These are phyloP conservation scores for Chara braunii DNA, from an alignment of 139 green algal species.

Conservation along the genomic window DNA sequence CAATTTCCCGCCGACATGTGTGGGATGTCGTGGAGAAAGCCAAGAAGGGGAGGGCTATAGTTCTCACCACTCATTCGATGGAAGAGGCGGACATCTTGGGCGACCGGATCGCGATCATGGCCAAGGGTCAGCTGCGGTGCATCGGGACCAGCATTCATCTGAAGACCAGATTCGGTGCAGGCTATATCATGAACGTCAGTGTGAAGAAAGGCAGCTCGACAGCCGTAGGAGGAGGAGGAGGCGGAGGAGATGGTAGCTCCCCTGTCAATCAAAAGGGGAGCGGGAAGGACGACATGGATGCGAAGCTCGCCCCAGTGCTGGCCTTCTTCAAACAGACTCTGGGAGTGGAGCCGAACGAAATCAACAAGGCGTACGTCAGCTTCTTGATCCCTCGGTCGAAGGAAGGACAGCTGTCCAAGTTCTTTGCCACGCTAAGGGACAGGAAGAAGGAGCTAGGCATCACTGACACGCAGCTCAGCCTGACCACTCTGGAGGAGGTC, in stretches of 20 bases:
- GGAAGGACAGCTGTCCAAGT: constrained; percentile 15
- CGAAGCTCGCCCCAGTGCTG: constrained; percentile 12
- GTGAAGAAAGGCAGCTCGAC: not conserved
- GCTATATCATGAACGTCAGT: constrained; percentile 29
- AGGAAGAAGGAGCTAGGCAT: constrained; percentile 17
- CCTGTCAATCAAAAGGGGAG: too few relatives aligned
- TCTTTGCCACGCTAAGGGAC: constrained; percentile 25
- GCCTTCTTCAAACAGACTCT: constrained; percentile 33
- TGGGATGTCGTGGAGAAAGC: constrained; percentile 32
- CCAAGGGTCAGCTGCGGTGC: constrained; percentile 30
- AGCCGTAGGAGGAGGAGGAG: not conserved
- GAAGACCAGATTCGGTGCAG: constrained; percentile 42
- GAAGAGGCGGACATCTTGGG: constrained; percentile 54
- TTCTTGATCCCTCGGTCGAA: constrained; percentile 21
- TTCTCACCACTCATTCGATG: constrained; percentile 55
- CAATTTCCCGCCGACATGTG: constrained; percentile 58
- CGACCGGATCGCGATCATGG: constrained; percentile 53
- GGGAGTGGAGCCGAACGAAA: constrained; percentile 20
- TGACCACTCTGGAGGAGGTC: constrained; percentile 41
- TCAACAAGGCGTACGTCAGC: constrained; percentile 28
- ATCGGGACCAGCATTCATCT: constrained; percentile 44
- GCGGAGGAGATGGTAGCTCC: not conserved
- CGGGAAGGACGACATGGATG: not conserved
- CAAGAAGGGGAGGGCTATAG: constrained; percentile 29
- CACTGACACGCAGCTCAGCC: constrained; percentile 33